Base-by-base conservation (phyloP, 176 grass and related monocot genomes). In the Saccharum spontaneum region DNA sequence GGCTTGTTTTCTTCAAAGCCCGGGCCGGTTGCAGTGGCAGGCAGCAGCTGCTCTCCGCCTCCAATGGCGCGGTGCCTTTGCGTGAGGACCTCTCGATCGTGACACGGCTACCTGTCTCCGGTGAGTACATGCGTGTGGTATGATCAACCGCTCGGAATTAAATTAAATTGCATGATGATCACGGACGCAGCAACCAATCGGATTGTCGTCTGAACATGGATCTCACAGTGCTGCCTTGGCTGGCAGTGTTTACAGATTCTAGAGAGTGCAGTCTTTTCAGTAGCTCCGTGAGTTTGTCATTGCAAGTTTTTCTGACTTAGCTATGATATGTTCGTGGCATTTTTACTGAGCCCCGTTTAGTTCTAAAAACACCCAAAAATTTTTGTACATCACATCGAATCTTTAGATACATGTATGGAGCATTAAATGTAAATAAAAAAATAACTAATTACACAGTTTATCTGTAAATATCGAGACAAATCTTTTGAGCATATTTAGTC, bases 51-150 rank as follows among this genome's bases (percentile, higher is more conserved):
- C 20, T n/a, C 54, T 80, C 76, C 30, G 31, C 18, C 50, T 60
- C 59, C 15, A 22, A 88, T 67, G 69, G 30, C 62, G 67, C 79
- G 77, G 48, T 31, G 37, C 40, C 37, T 84, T 81, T 81, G 38
- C 64, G 65, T 54, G 28, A 28, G n/a, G 11, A 80, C 28, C 2
- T 22, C 4, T 34, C 8, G 6, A 8, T 17, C 13, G 5, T 43
- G 3, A 7, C 38, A 10, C n/a, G 57, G 57, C 18, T 9, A 24
- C 14, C 33, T 55, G 33, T 71, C 13, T 23, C 13, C 10, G 28
- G 34, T 13, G 46, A 26, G 41, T 48, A 64, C 38, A 48, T 74
- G 54, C 6, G 13, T 0, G 23, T 31, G 24, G 7, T 18, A 18
- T 61, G 81, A 84, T 11, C 82, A 61, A 54, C 73, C 61, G 45